Conservation (phyloP, 306 rosid genomes). For the Senna tora region DNA sequence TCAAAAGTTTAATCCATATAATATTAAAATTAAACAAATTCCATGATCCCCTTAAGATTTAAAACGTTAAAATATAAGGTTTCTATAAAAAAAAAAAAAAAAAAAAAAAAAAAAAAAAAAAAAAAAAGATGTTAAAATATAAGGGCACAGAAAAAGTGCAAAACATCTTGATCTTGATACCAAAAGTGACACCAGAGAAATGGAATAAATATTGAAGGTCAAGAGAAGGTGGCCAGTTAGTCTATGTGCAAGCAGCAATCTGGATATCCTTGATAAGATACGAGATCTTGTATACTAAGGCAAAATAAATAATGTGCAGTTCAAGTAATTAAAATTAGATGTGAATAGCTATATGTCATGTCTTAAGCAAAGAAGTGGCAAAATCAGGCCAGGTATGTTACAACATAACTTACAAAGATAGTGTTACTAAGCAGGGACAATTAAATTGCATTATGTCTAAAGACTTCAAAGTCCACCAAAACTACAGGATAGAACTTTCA, state of each 20-base stretch:
- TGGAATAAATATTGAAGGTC: neutral
- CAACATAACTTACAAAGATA: too few species aligned
- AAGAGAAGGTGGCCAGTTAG: slow-evolving; percentile 25
- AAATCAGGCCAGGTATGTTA: too few species aligned
- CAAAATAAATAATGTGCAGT: slow-evolving; percentile 15
- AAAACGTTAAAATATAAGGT: slow-evolving; percentile 20
- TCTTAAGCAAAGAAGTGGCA: neutral
- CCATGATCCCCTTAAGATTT: slow-evolving; percentile 10
- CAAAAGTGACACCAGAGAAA: slow-evolving; percentile 27
- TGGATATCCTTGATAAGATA: slow-evolving; percentile 22
- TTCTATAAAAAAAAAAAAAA: too few species aligned
- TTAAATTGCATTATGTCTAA: too few species aligned
- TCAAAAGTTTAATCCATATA: slow-evolving; percentile 29
- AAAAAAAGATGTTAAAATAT: slow-evolving; percentile 17
- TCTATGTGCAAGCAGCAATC: slow-evolving; percentile 15
- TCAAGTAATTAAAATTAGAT: slow-evolving; percentile 19
- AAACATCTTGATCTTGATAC: slow-evolving; percentile 13
- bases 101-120: too few species aligned
- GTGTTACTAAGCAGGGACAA: too few species aligned
- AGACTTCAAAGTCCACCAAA: slow-evolving; percentile 1
- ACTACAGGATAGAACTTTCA: slow-evolving; percentile 27
- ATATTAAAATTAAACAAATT: slow-evolving; percentile 33
- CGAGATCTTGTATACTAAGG: slow-evolving; percentile 3
- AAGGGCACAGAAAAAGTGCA: neutral
- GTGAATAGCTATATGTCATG: slow-evolving; percentile 25